Conservation (phyloP, 495 filamentous ascomycete genomes). For the Bacidia gigantensis region DNA sequence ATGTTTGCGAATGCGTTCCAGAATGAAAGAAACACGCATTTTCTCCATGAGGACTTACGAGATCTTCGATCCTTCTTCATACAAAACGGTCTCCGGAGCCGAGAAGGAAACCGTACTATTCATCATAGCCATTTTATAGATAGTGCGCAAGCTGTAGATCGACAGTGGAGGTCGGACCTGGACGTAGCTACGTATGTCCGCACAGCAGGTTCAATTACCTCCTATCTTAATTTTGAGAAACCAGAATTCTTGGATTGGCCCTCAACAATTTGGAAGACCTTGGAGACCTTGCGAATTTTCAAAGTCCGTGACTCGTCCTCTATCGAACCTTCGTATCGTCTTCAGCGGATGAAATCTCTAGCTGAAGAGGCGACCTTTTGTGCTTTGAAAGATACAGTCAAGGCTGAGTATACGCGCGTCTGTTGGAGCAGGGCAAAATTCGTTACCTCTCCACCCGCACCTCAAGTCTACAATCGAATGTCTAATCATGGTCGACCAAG, state of each 20-base stretch:
- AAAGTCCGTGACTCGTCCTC: neutral
- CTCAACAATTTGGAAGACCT: constrained; percentile 5
- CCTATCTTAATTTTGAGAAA: constrained; percentile 3
- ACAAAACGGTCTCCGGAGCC: neutral
- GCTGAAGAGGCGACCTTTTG: constrained; percentile 4
- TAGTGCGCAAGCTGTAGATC: neutral
- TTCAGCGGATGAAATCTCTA: constrained; percentile 12
- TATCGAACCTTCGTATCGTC: constrained; percentile 14
- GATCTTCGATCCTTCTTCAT: constrained; percentile 1
- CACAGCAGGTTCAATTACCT: neutral
- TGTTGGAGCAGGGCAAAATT: constrained; percentile 20
- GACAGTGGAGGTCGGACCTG: too few relatives aligned
- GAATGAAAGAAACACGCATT: neutral
- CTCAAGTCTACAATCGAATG: constrained; percentile 9
- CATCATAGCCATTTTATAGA: constrained; percentile 1
- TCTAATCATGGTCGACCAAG: constrained; percentile 8
- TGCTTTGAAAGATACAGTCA: constrained; percentile 10
- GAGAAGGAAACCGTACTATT: neutral
- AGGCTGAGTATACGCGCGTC: constrained; percentile 6
- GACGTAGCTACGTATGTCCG: neutral
- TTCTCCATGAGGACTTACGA: constrained; percentile 6
- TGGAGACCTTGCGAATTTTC: constrained; percentile 15
- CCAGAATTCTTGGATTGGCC: constrained; percentile 5
- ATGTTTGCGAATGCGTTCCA: constrained; percentile 9
- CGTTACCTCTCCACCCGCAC: constrained; percentile 9